Evolutionary conservation across 257 asterid species (phyloP), one percentile per base, ranked within the genome.

Genomic region (Phtheirospermum japonicum): DNA sequence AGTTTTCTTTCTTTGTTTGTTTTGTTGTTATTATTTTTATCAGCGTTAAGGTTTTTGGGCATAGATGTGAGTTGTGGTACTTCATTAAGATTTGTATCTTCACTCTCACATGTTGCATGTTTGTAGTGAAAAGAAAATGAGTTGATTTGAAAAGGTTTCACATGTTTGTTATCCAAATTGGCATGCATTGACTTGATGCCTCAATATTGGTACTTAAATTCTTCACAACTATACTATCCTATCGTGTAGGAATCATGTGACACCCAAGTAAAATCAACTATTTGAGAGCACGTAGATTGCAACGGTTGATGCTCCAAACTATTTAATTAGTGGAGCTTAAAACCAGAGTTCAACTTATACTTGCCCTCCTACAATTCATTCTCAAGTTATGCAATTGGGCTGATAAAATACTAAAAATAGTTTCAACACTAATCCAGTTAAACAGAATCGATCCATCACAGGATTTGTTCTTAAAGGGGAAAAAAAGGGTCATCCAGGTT

Each of bases 401-500:
- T n/a, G n/a, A n/a, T n/a, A n/a, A n/a, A n/a, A n/a, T n/a, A n/a
- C n/a, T n/a, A n/a, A n/a, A n/a, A n/a, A n/a, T n/a, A n/a, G n/a
- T n/a, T n/a, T n/a, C n/a, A n/a, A n/a, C n/a, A n/a, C n/a, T n/a
- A n/a, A n/a, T n/a, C n/a, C n/a, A n/a, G n/a, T n/a, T n/a, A n/a
- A n/a, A n/a, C n/a, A n/a, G n/a, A n/a, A n/a, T n/a, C n/a, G n/a
- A n/a, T n/a, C n/a, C n/a, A n/a, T n/a, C n/a, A n/a, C n/a, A n/a
- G n/a, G 28, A 23, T 23, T 23, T 23, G 28, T 23, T 23, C 28
- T 23, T 1, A 23, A 23, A n/a, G n/a, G n/a, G n/a, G n/a, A n/a
- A 1, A 23, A 23, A 23, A 23, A 23, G 28, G 28, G 2, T 59
- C 69, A 56, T 32, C 76, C 77, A 64, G 69, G 72, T 55, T 33